Evolutionary conservation across 23 red algal genomes (phyloP).

Genomic region (Rhodosorus marinus): DNA sequence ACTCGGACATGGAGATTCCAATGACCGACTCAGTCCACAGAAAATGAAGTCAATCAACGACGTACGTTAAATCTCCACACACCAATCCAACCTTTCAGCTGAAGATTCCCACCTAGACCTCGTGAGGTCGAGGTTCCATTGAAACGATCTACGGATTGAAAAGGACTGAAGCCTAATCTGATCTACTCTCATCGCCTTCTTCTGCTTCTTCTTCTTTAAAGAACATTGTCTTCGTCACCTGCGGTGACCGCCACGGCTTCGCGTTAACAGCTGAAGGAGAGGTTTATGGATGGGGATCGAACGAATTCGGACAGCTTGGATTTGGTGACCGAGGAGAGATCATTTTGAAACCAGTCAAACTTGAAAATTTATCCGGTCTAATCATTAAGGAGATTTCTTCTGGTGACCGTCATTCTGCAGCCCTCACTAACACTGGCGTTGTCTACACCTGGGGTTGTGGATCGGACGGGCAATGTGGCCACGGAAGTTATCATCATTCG

Average conservation of each 20-base stretch:
- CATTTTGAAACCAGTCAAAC: conserved; percentile 14
- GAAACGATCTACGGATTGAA: too few species aligned
- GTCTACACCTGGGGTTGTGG: conserved; percentile 94
- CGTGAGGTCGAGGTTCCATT: too few species aligned
- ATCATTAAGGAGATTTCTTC: conserved; percentile 32
- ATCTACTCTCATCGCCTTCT: too few species aligned
- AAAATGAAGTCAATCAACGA: conserved; percentile 23
- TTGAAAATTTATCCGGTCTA: conserved; percentile 46
- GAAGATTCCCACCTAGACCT: too few species aligned
- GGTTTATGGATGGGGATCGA: conserved; percentile 80
- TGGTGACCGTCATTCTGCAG: conserved; percentile 86
- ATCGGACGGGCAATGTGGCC: conserved; percentile 54
- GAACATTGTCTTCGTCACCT: conserved; percentile 26
- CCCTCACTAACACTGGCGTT: conserved; percentile 57
- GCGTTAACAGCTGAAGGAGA: conserved; percentile 47
- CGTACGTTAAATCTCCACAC: too few species aligned
- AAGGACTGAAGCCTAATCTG: too few species aligned
- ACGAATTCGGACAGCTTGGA: conserved; percentile 96
- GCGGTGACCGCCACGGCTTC: conserved; percentile 78
- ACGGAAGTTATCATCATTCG: conserved; percentile 14
- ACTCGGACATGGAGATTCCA: conserved; percentile 59
- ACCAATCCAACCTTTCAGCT: too few species aligned
- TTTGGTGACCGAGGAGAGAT: conserved; percentile 39
- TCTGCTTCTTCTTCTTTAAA: too few species aligned
- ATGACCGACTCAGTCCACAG: conserved; percentile 35